Conservation (phyloP, 1,139 yeast genomes). For the Candida tetrigidarum region DNA sequence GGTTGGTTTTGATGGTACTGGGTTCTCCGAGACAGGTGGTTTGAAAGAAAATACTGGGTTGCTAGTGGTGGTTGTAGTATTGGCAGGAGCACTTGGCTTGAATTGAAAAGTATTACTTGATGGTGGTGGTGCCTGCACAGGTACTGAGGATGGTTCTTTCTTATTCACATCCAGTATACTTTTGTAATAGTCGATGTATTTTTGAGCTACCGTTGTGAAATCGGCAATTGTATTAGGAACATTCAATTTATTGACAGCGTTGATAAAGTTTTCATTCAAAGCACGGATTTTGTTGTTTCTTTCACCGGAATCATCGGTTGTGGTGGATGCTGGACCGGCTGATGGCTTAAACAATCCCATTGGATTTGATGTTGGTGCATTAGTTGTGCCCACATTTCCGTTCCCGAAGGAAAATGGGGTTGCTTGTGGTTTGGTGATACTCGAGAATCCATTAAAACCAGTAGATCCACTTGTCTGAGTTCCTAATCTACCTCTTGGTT, state of each 20-base stretch:
- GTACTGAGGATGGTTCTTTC: background rate
- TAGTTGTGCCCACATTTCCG: background rate
- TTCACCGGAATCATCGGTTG: conserved; percentile 16
- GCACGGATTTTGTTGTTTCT: conserved; percentile 58
- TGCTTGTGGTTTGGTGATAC: conserved; percentile 3
- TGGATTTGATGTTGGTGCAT: conserved; percentile 10
- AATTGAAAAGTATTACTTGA: conserved; percentile 9
- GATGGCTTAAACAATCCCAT: background rate
- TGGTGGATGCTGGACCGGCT: background rate
- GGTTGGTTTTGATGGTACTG: conserved; percentile 3
- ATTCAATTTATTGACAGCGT: conserved; percentile 48
- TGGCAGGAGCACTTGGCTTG: conserved; percentile 8
- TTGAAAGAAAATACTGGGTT: conserved; percentile 7
- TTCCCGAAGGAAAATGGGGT: conserved; percentile 3
- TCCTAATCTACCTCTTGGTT: conserved; percentile 48
- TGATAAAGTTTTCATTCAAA: conserved; percentile 66
- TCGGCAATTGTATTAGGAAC: conserved; percentile 56
- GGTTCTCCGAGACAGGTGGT: conserved; percentile 1
- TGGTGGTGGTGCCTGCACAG: conserved; percentile 2
- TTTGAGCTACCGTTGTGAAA: conserved; percentile 58
- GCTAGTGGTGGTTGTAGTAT: background rate
- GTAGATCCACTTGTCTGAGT: conserved; percentile 8
- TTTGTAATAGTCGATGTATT: conserved; percentile 61
- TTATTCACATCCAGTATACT: conserved; percentile 32
- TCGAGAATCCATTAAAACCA: conserved; percentile 16